Base-by-base conservation (phyloP, 176 grass and related monocot genomes). In the Avena sativa region DNA sequence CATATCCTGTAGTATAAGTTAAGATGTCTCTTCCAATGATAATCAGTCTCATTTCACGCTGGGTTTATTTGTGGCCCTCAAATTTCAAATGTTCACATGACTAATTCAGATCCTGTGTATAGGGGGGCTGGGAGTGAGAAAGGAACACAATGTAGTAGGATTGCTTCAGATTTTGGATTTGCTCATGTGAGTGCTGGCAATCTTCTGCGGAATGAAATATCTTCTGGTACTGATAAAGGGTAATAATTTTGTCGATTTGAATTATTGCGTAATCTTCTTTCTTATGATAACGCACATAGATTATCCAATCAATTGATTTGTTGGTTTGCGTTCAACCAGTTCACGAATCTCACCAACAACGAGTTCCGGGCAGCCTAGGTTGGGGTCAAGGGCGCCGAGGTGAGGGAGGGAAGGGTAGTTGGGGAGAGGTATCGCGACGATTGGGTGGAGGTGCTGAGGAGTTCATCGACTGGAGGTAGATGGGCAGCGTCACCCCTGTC, bases 111-210 rank as follows among this genome's bases (percentile, higher is more conserved):
- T 85, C 19, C 14, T 55, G 5, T 47, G 0, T 79, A 11, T 32
- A 98, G 97, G 97, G 32, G 97, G 97, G 11, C 97, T 86, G 92
- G 97, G 36, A 94, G 97, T 80, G 97, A 94, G 21, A 99, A 99
- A 91, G 94, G 97, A 67, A 96, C 97, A 10, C 97, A 99, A 52
- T 98, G 97, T 83, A 75, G 81, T 57, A 96, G 84, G 95, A 98
- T 98, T 23, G 94, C 97, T 80, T 95, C 91, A 1, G 58, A 82
- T 19, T 98, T 96, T 76, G 89, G 90, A 40, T 96, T 98, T 90
- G 80, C 83, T 74, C 97, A 98, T 96, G 59, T 98, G 16, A 93
- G 97, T 74, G 94, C 92, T 26, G 94, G 97, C 0, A 90, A 98
- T 20, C 89, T 96, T 83, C 88, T 98, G 38, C 91, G 97, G 46